These are phyloP conservation scores for Prosopis cineraria DNA, from an alignment of 306 rosid species.

Conservation along the genomic window DNA sequence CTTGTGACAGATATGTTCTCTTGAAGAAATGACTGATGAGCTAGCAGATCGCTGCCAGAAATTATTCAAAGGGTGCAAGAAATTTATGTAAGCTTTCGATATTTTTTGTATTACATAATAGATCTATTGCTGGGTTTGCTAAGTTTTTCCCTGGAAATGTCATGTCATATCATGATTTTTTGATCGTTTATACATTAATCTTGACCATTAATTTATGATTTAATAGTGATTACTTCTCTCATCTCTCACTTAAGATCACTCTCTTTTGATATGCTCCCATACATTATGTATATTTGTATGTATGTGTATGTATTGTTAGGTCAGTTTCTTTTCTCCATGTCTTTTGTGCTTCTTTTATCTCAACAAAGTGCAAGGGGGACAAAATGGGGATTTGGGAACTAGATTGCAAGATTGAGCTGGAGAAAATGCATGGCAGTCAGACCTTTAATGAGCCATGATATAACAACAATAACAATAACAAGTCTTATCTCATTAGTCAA, in stretches of 20 bases:
- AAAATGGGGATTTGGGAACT: neutral
- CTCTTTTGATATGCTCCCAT: neutral
- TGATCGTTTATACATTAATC: neutral
- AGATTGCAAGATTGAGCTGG: neutral
- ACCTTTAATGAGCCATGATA: neutral
- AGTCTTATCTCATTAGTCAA: too few relatives aligned
- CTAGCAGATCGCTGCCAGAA: conserved; percentile 78
- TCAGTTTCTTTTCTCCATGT: neutral
- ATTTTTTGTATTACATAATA: neutral
- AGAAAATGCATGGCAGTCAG: neutral
- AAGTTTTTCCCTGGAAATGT: conserved; percentile 9
- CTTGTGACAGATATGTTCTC: conserved; percentile 61
- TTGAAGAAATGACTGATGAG: conserved; percentile 75
- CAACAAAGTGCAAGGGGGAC: neutral
- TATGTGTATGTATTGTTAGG: neutral
- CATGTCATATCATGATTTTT: neutral
- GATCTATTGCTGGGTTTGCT: conserved; percentile 7
- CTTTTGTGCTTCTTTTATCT: neutral
- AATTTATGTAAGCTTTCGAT: conserved; percentile 69
- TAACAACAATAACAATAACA: too few relatives aligned
- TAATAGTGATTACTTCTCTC: neutral
- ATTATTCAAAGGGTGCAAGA: conserved; percentile 70
- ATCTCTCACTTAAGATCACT: neutral
- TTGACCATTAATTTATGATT: neutral
- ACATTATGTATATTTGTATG: neutral